phyloP scores from a whole-genome alignment of 495 filamentous ascomycete species.

The Podospora comata region DNA sequence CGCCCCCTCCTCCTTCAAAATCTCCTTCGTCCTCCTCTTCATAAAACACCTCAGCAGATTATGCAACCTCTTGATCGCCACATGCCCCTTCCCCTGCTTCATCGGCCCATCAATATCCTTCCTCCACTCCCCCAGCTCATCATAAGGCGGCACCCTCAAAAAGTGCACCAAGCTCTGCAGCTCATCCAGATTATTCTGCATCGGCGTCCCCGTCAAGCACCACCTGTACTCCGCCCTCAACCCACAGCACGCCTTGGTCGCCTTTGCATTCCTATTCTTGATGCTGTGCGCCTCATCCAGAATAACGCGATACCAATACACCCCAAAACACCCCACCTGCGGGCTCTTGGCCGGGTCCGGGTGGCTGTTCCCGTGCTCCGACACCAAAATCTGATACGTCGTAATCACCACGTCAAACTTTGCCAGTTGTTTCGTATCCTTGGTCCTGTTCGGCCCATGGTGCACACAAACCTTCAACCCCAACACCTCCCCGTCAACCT shows the following conservation, averaged over 20 bases:
- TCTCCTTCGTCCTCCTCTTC: conserved; percentile 94
- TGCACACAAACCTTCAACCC: conserved; percentile 76
- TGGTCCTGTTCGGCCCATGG: conserved; percentile 81
- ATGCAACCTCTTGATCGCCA: conserved; percentile 86
- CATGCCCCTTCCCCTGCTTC: conserved; percentile 76
- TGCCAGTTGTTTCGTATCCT: conserved; percentile 66
- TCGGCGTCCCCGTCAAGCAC: conserved; percentile 92
- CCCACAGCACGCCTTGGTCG: conserved; percentile 80
- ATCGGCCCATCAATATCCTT: conserved; percentile 82
- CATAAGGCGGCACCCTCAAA: conserved; percentile 85
- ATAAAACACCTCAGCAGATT: conserved; percentile 85
- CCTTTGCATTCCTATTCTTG: conserved; percentile 96
- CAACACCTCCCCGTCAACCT: conserved; percentile 62
- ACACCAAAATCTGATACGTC: conserved; percentile 91
- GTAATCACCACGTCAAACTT: conserved; percentile 95
- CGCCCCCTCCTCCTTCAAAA: conserved; percentile 78
- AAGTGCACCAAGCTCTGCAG: conserved; percentile 90
- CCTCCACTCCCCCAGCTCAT: conserved; percentile 78
- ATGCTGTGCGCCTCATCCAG: conserved; percentile 97
- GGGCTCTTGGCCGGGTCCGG: conserved; percentile 46
- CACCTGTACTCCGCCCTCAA: conserved; percentile 82
- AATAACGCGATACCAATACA: conserved; percentile 93
- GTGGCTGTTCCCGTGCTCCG: conserved; percentile 71
- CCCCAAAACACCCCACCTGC: conserved; percentile 80
- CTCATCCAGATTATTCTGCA: conserved; percentile 99